Base-by-base conservation (phyloP, 179 eudicot species). In the Patellifolia procumbens region DNA sequence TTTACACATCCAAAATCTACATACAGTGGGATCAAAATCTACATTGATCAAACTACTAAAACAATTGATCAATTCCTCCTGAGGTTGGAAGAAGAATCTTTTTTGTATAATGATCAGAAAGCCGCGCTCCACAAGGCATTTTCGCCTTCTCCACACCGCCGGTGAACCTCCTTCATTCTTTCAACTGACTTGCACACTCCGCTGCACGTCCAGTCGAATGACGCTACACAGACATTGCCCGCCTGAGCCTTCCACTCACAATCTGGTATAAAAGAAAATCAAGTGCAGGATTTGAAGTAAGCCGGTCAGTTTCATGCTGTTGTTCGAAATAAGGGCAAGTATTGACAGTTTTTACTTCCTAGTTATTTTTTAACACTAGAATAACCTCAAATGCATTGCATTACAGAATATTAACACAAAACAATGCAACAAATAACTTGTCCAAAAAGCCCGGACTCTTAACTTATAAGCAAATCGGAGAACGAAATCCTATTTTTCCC, bases 211-310 rank as follows among this genome's bases (percentile, higher is more conserved):
- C 98, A 91, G 75, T 93, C 98, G 20, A 91, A 93, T 26, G 98
- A 93, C 70, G 98, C 98, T 45, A 93, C 91, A 63, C 97, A 89
- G 66, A 89, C 85, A 81, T 92, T 91, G 75, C 97, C 94, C 43
- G 96, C 94, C 65, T 92, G 96, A 56, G 97, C 98, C 86, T 92
- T 92, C 97, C 97, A 92, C 80, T 92, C 94, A 48, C 97, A 92
- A 87, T 92, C 97, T 92, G 77, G 58, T 72, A 80, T 58, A n/a
- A n/a, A n/a, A 61, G 63, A 51, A 52, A 56, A 29, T 46, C 31
- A 66, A 63, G 17, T 5, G n/a, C 66, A 55, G 35, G 22, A 39
- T 58, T 73, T 39, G 45, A 26, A n/a, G 3, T 7, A 8, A 62
- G 29, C 20, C 20, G 15, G 58, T 52, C 22, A 67, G 74, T 39